phyloP scores from a whole-genome alignment of 257 asterid genomes.

The Nicotiana noctiflora region DNA sequence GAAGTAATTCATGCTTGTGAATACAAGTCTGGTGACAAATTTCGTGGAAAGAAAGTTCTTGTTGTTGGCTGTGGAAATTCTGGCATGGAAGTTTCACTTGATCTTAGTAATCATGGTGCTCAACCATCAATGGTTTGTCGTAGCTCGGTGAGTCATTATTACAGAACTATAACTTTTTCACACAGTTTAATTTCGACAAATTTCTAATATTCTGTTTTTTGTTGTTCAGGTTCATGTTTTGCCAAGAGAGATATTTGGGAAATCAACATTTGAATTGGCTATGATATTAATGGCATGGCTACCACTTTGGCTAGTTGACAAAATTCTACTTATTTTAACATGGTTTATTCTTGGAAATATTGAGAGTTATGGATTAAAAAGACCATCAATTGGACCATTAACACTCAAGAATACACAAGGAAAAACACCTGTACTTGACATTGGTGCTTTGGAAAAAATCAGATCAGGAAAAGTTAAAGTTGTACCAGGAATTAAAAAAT shows the following conservation, averaged over 20 bases:
- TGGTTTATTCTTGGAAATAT: slow-evolving; percentile 48
- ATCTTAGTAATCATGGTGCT: slow-evolving; percentile 18
- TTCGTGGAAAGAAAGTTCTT: slow-evolving; percentile 9
- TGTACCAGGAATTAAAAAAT: no score
- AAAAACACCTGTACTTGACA: slow-evolving; percentile 61
- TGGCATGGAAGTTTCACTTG: slow-evolving; percentile 25
- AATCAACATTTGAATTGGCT: slow-evolving; percentile 55
- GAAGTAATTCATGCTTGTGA: slow-evolving; percentile 16
- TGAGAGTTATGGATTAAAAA: slow-evolving; percentile 42
- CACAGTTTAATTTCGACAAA: not conserved
- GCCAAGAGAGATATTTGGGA: slow-evolving; percentile 54
- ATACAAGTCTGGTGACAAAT: slow-evolving; percentile 14
- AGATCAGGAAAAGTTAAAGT: no score
- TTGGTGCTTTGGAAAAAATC: slow-evolving; percentile 30
- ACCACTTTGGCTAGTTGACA: slow-evolving; percentile 57
- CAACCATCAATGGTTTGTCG: slow-evolving; percentile 15
- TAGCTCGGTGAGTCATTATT: slow-evolving; percentile 28
- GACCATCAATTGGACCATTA: slow-evolving; percentile 53
- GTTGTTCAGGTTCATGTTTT: slow-evolving; percentile 55
- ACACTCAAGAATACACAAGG: slow-evolving; percentile 52
- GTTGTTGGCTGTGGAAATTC: slow-evolving; percentile 28
- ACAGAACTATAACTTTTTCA: not conserved
- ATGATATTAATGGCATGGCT: slow-evolving; percentile 1
- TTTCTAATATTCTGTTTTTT: not conserved
- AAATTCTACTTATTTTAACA: slow-evolving; percentile 36